phyloP scores from a whole-genome alignment of 768 basidiomycete genomes.

The Lactifluus rugatus region DNA sequence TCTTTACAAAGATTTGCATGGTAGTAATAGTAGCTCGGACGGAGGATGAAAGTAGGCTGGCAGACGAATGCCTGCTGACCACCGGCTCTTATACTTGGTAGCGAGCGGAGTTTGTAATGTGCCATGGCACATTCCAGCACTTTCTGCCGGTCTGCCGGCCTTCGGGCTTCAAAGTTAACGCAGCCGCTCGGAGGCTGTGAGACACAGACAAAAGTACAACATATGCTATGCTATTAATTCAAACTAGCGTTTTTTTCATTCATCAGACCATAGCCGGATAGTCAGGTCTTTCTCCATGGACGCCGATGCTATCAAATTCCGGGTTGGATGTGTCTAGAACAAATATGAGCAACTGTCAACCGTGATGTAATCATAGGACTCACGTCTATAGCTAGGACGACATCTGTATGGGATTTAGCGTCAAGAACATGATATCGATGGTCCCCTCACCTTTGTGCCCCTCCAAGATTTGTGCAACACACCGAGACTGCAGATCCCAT shows the following conservation, averaged over 20 bases:
- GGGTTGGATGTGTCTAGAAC: slow-evolving; percentile 63
- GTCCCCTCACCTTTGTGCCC: slow-evolving; percentile 62
- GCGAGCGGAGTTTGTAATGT: slow-evolving; percentile 10
- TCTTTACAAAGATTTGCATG: slow-evolving; percentile 50
- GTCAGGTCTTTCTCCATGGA: slow-evolving; percentile 82
- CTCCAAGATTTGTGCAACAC: slow-evolving; percentile 64
- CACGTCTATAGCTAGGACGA: slow-evolving; percentile 70
- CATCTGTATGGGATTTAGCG: slow-evolving; percentile 29
- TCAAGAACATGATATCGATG: not conserved
- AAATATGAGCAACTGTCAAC: slow-evolving; percentile 12
- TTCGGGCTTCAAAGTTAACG: not conserved
- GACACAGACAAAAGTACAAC: not conserved
- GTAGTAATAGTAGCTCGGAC: slow-evolving; percentile 1
- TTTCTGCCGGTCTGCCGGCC: not conserved
- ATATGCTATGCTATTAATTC: not conserved
- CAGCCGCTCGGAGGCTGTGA: not conserved
- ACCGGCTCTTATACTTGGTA: not conserved
- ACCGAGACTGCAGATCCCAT: slow-evolving; percentile 81
- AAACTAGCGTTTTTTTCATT: no score
- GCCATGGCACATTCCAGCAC: not conserved
- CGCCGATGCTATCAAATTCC: slow-evolving; percentile 75
- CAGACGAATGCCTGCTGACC: not conserved
- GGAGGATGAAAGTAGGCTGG: not conserved
- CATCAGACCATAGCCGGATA: slow-evolving; percentile 53
- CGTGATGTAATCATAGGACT: not conserved